Conservation (phyloP, 345 rosid genomes). For the Citrus sinensis region DNA sequence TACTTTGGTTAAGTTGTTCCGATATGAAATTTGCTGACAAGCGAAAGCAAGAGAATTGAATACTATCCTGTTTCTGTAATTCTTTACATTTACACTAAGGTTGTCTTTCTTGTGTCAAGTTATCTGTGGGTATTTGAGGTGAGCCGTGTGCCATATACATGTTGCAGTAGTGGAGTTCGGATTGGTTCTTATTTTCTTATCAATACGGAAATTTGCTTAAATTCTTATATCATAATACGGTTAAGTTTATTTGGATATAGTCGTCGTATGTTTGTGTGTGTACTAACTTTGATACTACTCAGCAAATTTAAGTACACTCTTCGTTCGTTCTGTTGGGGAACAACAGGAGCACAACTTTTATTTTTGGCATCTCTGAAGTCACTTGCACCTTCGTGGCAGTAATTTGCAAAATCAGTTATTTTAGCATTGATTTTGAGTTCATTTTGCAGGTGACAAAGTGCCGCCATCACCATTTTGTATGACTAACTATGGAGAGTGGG, state of each 20-base stretch:
- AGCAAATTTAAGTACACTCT: neutral
- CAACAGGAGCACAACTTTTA: neutral
- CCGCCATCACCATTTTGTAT: conserved; percentile 80
- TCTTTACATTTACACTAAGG: neutral
- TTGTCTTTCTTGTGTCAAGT: neutral
- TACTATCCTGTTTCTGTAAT: neutral
- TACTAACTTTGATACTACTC: neutral
- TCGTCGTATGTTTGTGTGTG: neutral
- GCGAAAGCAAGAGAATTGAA: neutral
- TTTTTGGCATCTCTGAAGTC: neutral
- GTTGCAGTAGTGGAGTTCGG: neutral
- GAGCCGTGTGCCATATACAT: neutral
- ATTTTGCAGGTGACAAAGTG: conserved; percentile 69
- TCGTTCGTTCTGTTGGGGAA: neutral
- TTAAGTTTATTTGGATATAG: neutral
- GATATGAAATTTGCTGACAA: neutral
- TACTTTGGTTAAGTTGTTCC: neutral
- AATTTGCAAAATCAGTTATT: neutral
- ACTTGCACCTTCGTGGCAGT: neutral
- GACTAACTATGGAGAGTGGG: conserved; percentile 82
- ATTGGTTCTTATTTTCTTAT: neutral
- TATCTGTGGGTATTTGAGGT: neutral
- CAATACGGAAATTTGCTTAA: neutral
- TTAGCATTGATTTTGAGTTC: conserved; percentile 16
- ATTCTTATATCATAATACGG: neutral